Evolutionary conservation across 1,284 basidiomycete species (phyloP), one percentile per base, ranked within the genome.

Genomic region (Mycosarcoma maydis): DNA sequence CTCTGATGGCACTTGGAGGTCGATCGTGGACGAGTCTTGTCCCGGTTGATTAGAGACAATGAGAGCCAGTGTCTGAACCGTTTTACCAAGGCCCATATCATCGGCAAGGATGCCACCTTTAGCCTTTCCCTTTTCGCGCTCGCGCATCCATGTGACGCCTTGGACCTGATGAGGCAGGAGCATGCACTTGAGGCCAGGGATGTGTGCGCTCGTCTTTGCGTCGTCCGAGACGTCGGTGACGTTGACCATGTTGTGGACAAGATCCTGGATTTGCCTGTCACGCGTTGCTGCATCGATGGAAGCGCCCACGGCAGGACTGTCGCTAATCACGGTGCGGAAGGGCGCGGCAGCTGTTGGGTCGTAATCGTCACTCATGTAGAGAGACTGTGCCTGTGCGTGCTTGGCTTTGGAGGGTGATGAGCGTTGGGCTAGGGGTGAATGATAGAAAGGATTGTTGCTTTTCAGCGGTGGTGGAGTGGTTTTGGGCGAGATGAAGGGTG

Each of bases 21-120:
- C 44, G 91, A 94, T 4, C 94, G 86, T 0, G 92, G 94, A 73
- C 91, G 94, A n/a, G 9, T 56, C 46, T 17, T 54, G 48, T 17
- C 68, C 93, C 0, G 94, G 93, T 10, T 96, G 84, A 74, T 96
- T 95, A 0, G 94, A 94, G 2, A 95, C 92, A 54, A 98, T 84
- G 39, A 98, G 86, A 79, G 94, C 88, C 39, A 97, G 96, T 0
- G 90, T 92, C 86, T 97, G 94, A 0, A 97, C 85, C 0, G 94
- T 97, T 90, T 94, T 78, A 3, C 79, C 93, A 0, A 96, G 84
- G 29, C 94, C 94, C 94, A 97, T 97, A 80, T 96, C 92, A 73
- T 93, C 91, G 32, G 91, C 72, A 26, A 98, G 83, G 55, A 98
- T 97, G 2, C 95, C 94, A 29, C 94, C 94, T 24, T 81, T 85